A percentile compares a stretch with the other conserved stretches of the same genome.
Conservation (phyloP, 495 filamentous ascomycete species). For the Bryoglossum gracile region DNA sequence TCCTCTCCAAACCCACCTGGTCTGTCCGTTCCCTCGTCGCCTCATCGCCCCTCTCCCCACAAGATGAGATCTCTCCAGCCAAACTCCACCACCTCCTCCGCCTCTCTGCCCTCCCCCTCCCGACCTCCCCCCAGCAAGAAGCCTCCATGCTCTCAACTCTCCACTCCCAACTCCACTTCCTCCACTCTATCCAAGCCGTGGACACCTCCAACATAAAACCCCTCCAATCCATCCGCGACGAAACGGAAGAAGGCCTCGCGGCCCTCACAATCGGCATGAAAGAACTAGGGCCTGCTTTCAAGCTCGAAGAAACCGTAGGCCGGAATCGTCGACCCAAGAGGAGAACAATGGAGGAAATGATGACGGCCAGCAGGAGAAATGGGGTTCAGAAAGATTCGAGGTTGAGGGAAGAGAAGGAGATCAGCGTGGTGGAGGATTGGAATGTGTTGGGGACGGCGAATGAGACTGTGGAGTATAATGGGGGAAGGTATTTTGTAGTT, state of each 20-base stretch:
- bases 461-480: constrained; percentile 39
- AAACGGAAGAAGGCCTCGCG: constrained; percentile 44
- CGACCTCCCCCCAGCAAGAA: constrained; percentile 51
- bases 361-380: too few species aligned
- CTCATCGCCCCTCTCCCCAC: constrained; percentile 30
- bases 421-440: constrained; percentile 46
- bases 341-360: too few species aligned
- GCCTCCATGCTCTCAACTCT: constrained; percentile 62
- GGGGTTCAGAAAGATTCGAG: too few species aligned
- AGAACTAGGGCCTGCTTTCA: constrained; percentile 32
- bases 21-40: constrained; percentile 71
- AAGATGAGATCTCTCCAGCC: constrained; percentile 33
- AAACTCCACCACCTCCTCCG: constrained; percentile 78
- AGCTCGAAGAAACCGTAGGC: constrained; percentile 36
- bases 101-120: constrained; percentile 79
- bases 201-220: constrained; percentile 66
- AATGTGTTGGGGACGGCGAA: constrained; percentile 60
- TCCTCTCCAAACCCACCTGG: constrained; percentile 73
- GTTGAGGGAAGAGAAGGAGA: constrained; percentile 23
- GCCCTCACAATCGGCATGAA: constrained; percentile 38
- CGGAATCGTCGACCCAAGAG: constrained; percentile 38
- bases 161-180: constrained; percentile 80
- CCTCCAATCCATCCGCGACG: constrained; percentile 72
- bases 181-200: constrained; percentile 72
- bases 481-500: constrained; percentile 72